Evolutionary conservation across 345 rosid genomes (phyloP).

Genomic region (Salix dunnii): DNA sequence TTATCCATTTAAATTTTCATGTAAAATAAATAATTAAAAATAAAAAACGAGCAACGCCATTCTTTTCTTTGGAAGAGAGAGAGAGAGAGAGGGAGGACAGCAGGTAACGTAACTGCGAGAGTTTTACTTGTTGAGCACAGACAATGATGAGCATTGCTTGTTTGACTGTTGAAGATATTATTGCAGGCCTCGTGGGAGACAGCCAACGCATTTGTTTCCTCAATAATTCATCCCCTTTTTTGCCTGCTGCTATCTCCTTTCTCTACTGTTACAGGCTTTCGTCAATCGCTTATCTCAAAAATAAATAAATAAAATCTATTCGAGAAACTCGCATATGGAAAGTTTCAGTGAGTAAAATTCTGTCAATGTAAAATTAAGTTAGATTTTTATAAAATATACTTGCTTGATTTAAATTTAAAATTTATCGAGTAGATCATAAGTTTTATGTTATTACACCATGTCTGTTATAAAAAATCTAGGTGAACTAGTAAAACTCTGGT

Average conservation of each 20-base stretch:
- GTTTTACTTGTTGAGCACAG: background rate
- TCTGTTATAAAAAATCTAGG: fast-evolving
- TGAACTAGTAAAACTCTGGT: too few species aligned
- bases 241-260: background rate
- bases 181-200: constrained; percentile 27
- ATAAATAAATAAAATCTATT: too few species aligned
- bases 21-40: too few species aligned
- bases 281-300: background rate
- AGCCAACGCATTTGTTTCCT: constrained; percentile 14
- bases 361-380: too few species aligned
- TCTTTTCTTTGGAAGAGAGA: background rate
- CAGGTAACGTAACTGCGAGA: background rate
- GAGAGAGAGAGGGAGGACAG: background rate
- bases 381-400: too few species aligned
- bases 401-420: too few species aligned
- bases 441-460: fast-evolving
- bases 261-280: background rate
- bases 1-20: too few species aligned
- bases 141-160: background rate
- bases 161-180: constrained; percentile 10
- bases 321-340: too few species aligned
- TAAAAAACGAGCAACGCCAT: background rate
- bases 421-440: too few species aligned
- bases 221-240: background rate
- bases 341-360: too few species aligned